Evolutionary conservation across 129 eudicot genomes (phyloP).

Genomic region (Daucus carota): DNA sequence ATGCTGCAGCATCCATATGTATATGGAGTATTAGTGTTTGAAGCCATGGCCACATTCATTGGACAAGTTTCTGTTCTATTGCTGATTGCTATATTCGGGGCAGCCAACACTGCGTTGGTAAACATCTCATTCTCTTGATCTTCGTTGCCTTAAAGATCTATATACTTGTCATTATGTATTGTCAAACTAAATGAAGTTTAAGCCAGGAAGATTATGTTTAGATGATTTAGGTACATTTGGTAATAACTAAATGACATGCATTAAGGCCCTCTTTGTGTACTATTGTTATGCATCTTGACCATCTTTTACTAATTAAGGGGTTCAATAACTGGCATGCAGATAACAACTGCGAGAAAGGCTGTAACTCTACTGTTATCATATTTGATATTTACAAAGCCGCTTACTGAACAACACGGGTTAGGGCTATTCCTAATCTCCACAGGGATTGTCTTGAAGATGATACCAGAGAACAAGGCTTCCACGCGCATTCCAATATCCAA

Average conservation of each 20-base stretch:
- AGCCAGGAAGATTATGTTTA: not conserved
- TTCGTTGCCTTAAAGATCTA: not conserved
- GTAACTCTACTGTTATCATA: slow-evolving; percentile 64
- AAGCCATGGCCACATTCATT: slow-evolving; percentile 84
- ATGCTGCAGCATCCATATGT: slow-evolving; percentile 69
- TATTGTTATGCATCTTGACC: not conserved
- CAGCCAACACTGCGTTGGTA: slow-evolving; percentile 90
- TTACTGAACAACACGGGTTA: slow-evolving; percentile 59
- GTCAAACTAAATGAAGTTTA: not conserved
- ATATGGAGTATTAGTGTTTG: slow-evolving; percentile 73
- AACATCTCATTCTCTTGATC: not conserved
- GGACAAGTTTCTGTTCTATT: slow-evolving; percentile 88
- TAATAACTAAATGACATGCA: not conserved
- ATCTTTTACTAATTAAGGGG: not conserved
- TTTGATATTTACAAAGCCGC: slow-evolving; percentile 68
- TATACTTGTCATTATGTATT: not conserved
- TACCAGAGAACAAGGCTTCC: slow-evolving; percentile 46
- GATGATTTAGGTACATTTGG: too few relatives aligned
- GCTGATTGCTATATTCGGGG: slow-evolving; percentile 77
- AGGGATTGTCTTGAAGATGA: slow-evolving; percentile 65
- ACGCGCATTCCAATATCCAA: slow-evolving; percentile 16
- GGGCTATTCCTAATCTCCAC: slow-evolving; percentile 58
- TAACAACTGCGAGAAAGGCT: slow-evolving; percentile 80
- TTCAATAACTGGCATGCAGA: slow-evolving; percentile 24
- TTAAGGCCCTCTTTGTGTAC: not conserved